Percentiles rank a stretch among this genome's conserved stretches.
phyloP scores from a whole-genome alignment of 768 basidiomycete species.

The Pulveroboletus sp. region DNA sequence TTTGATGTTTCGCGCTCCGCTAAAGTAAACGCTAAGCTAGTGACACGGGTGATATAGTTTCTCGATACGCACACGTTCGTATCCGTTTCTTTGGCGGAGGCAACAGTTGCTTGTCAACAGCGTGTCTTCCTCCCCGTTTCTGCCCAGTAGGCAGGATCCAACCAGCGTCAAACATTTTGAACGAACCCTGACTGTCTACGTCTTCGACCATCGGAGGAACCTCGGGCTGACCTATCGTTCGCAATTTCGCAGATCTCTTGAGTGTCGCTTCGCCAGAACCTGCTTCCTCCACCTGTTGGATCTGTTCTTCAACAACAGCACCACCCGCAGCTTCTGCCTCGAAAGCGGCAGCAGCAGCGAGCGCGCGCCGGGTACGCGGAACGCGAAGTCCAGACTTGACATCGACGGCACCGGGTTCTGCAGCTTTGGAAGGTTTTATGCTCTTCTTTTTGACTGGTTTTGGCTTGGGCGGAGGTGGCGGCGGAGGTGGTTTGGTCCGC shows the following conservation, averaged over 20 bases:
- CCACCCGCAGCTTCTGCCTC: conserved; percentile 35
- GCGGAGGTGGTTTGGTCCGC: conserved; percentile 54
- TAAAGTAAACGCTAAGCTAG: not conserved
- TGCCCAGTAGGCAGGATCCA: conserved; percentile 83
- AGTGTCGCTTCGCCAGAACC: conserved; percentile 7
- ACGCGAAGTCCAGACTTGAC: conserved; percentile 42
- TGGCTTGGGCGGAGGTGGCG: conserved; percentile 45
- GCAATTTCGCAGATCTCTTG: conserved; percentile 29
- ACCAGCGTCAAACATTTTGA: conserved; percentile 78
- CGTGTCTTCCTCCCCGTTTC: conserved; percentile 54
- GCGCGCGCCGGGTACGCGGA: conserved; percentile 45
- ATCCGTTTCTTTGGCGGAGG: conserved; percentile 55
- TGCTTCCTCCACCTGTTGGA: conserved; percentile 1
- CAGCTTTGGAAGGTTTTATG: conserved; percentile 16
- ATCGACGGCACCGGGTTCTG: conserved; percentile 31
- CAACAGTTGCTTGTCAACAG: conserved; percentile 39
- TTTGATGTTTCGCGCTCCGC: conserved; percentile 38
- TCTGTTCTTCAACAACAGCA: conserved; percentile 10
- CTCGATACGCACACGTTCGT: conserved; percentile 37
- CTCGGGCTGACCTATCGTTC: conserved; percentile 29
- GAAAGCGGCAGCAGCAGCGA: conserved; percentile 40
- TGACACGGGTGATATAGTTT: not conserved
- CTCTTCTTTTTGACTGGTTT: conserved; percentile 41
- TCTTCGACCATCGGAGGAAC: conserved; percentile 60
- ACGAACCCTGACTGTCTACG: conserved; percentile 67